A percentile compares a stretch with the other conserved stretches of the same genome.
Evolutionary conservation across 1,284 basidiomycete genomes (phyloP).

Genomic region (Porogramme epimiltina): DNA sequence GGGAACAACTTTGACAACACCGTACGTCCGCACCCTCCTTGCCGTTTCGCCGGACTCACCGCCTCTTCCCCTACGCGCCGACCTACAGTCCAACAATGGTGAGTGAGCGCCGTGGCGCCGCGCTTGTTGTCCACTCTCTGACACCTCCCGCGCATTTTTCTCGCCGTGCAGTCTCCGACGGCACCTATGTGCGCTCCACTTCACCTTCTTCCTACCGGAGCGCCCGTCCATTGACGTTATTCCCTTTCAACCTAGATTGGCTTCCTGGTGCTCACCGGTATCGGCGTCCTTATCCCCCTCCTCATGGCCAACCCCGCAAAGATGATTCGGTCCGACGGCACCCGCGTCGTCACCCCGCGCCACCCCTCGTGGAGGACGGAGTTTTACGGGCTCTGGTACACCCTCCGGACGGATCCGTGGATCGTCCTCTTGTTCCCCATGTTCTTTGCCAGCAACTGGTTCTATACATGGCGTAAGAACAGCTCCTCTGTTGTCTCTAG

Average conservation of each 20-base stretch:
- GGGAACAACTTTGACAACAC: constrained; percentile 49
- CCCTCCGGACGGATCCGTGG: constrained; percentile 49
- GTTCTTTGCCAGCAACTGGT: constrained; percentile 75
- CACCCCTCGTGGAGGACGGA: constrained; percentile 74
- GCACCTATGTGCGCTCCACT: constrained; percentile 55
- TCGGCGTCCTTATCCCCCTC: constrained; percentile 65
- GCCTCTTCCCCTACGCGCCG: background rate
- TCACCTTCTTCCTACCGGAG: background rate
- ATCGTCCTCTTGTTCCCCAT: constrained; percentile 50
- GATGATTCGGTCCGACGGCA: constrained; percentile 76
- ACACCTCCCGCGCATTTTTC: constrained; percentile 3
- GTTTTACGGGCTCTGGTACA: constrained; percentile 51
- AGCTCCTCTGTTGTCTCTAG: background rate
- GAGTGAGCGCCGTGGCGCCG: constrained; percentile 10
- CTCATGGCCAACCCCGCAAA: constrained; percentile 69
- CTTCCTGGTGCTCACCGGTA: constrained; percentile 69
- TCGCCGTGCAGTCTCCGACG: constrained; percentile 46
- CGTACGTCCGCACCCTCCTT: constrained; percentile 26
- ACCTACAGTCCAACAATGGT: constrained; percentile 36
- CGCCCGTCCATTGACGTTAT: background rate
- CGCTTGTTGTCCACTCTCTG: constrained; percentile 16
- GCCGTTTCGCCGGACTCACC: background rate
- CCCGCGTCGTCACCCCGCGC: constrained; percentile 55
- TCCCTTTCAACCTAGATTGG: constrained; percentile 57
- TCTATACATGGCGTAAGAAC: constrained; percentile 71